Base-by-base conservation (phyloP, 345 rosid species). In the Acer campestre region DNA sequence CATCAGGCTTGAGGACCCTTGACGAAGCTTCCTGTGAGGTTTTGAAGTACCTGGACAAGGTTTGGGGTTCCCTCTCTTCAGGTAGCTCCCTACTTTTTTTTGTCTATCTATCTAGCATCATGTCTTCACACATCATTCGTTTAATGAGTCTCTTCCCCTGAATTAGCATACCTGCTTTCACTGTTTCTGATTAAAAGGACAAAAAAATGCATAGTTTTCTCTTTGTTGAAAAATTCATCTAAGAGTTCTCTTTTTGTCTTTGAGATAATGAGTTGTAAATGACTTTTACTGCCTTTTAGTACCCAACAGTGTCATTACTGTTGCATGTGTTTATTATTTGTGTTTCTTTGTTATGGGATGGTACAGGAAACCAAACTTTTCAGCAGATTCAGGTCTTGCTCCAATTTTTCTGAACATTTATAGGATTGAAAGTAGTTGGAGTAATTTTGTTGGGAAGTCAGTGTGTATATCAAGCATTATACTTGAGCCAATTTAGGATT, bases 61-160 rank as follows among this genome's bases (percentile, higher is more conserved):
- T 87, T 69, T 91, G 98, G 97, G 88, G 82, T 62, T 88, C 97
- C 78, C 94, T 94, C 68, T 86, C 92, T 75, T 86, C 98, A 89
- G 97, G 98, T 93, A 76, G 42, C 76, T 83, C 61, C 56, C 61
- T 35, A n/a, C 20, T 51, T 35, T 61, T 25, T 62, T 56, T 40
- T 14, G 67, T 75, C 49, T 35, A 49, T 61, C 79, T 46, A 64
- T 61, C 46, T 58, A 13, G 7, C n/a, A 8, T 51, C 22, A 29
- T 58, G 27, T 65, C 55, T 48, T 7, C 38, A 11, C 25, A 6
- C 17, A 70, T 53, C 35, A 25, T 70, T 53, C 14, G 44, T 61
- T 13, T 29, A 5, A 48, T 69, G 40, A 69, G 22, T 10, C 20
- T 12, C 44, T 68, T 17, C 18, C 55, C 70, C 35, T 13, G 10